Evolutionary conservation across 768 basidiomycete species (phyloP).

Genomic region (Amanita muscaria): DNA sequence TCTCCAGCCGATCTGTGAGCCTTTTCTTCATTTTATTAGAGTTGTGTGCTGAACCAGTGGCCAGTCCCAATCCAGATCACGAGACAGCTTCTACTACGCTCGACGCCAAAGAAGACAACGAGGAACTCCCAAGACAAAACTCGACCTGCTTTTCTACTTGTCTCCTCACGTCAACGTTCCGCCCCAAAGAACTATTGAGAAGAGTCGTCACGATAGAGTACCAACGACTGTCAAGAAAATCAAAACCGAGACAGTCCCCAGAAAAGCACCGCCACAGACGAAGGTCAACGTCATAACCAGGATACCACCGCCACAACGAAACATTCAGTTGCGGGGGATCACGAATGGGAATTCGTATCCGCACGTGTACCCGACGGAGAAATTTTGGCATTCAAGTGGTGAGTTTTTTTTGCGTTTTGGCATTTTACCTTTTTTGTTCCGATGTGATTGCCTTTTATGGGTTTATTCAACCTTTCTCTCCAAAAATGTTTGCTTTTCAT

Average conservation of each 20-base stretch:
- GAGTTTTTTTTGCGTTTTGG: too few species aligned
- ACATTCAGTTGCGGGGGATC: too few species aligned
- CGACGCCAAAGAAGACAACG: too few species aligned
- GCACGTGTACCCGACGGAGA: constrained; percentile 72
- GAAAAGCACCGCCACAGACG: too few species aligned
- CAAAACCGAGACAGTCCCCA: too few species aligned
- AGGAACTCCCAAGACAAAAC: constrained; percentile 11
- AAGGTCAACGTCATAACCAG: neutral
- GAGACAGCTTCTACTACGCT: too few species aligned
- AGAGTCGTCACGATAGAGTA: constrained; percentile 15
- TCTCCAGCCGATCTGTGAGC: constrained; percentile 2
- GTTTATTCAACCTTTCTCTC: too few species aligned
- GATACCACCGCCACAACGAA: too few species aligned
- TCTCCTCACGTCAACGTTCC: constrained; percentile 43
- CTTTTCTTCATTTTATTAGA: neutral
- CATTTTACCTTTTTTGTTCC: neutral
- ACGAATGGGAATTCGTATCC: constrained; percentile 60
- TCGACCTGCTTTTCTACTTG: constrained; percentile 20
- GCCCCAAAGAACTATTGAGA: constrained; percentile 35
- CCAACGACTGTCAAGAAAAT: too few species aligned
- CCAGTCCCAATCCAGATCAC: constrained; percentile 8
- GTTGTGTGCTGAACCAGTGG: neutral
- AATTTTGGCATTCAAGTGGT: constrained; percentile 89
- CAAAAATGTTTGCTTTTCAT: too few species aligned
- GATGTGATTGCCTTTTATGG: constrained; percentile 5